Evolutionary conservation across 768 basidiomycete genomes (phyloP), one percentile per base, ranked within the genome.

Genomic region (Rhizopogon vesiculosus): DNA sequence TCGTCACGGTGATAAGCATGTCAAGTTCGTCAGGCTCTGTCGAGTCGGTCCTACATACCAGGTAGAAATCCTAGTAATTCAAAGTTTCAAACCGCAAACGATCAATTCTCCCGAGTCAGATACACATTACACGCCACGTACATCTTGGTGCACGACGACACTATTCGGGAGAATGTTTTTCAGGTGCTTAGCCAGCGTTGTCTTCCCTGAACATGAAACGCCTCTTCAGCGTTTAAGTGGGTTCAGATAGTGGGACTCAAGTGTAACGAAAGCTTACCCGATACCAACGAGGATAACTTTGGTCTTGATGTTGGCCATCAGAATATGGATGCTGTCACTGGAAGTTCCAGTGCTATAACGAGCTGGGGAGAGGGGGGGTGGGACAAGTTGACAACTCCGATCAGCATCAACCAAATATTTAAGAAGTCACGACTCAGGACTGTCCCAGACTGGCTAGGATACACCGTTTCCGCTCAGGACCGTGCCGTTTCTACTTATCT

Each of bases 121-220:
- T 33, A 13, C 9, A 40, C 35, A 8, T 45, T 19, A 48, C 25
- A 31, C 29, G 33, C 2, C 15, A 78, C 87, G 59, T 64, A 92
- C 91, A 74, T 98, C 96, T 70, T 97, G 92, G 70, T 96, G 93
- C 49, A 98, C 79, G 57, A 95, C 89, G 42, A 91, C 76, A 53
- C 91, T 88, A 62, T 84, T 76, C 0, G 93, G 91, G 31, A 96
- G 70, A 53, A 90, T 85, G 4, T 71, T 69, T 19, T 77, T 78
- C 51, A 98, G 78, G 67, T 94, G 91, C 69, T 97, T 97, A 31
- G 94, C 93, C n/a, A 98, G 81, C 0, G 94, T 93, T 2, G 96
- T 98, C 77, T 98, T 98, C 16, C 96, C 95, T 0, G 88, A 93
- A 70, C 93, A 96, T 22, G 92, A 90, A 5, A 93, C 89, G 8